Evolutionary conservation across 2,329 filamentous ascomycete genomes (phyloP), one percentile per base, ranked within the genome.

Genomic region (Calonectria crousiana): DNA sequence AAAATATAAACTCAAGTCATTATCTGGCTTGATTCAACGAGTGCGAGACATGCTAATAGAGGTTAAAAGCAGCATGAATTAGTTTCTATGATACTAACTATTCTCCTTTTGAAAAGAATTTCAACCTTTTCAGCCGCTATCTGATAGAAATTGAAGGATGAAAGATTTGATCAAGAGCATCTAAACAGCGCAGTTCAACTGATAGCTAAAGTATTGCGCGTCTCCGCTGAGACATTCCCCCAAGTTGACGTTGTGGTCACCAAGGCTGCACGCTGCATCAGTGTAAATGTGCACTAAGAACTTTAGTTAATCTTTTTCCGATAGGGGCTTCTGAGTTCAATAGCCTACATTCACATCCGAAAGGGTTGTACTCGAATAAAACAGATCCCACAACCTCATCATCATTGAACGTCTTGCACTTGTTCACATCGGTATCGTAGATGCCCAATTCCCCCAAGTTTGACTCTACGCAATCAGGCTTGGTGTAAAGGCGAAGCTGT

Each of bases 381-480:
- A 51, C 26, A 9, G 67, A 69, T 11, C 53, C 28, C 32, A 69
- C 30, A 8, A 20, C 28, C 9, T 69, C 67, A 23, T 44, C 52
- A 34, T 38, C 44, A 6, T 51, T 26, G 18, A 69, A 69, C 0
- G 38, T 38, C 28, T 60, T 36, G 34, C 67, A 74, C 23, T 41
- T 41, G 44, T 67, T 67, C 32, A 71, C 49, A 6, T 52, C 44
- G 4, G 60, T 30, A 13, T 69, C 67, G 44, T 66, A 69, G 51
- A 74, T 1, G 52, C 72, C 69, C 14, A 71, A 14, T 13, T 74
- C 34, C 20, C 72, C 72, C 20, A 71, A 41, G 44, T 74, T 74
- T 2, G 51, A 69, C 41, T 74, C 38, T 6, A 51, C 4, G 41
- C 72, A 74, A 13, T 34, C 60, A 9, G 72, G 26, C 13, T 71